phyloP scores from a whole-genome alignment of 2,329 filamentous ascomycete genomes.

The Gnomoniopsis smithogilvyi region DNA sequence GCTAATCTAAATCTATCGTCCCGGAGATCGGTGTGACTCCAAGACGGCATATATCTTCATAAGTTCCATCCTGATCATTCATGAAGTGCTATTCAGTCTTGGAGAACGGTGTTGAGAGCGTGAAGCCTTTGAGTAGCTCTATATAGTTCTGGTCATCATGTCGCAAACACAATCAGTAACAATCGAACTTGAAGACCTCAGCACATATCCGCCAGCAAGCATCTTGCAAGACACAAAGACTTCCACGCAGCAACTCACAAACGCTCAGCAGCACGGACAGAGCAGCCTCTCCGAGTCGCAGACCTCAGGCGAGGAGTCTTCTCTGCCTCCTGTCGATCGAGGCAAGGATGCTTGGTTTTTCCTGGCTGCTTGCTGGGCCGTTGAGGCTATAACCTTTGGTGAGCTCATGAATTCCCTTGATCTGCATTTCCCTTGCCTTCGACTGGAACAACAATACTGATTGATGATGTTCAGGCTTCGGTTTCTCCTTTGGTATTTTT shows the following conservation, averaged over 20 bases:
- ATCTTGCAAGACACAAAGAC: no score
- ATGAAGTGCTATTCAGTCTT: no score
- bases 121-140: no score
- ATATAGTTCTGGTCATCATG: no score
- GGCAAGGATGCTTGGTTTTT: slow-evolving; percentile 39
- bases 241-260: not conserved
- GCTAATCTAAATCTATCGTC: no score
- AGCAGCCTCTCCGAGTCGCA: not conserved
- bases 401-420: slow-evolving; percentile 1
- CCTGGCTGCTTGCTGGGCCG: slow-evolving; percentile 44
- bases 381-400: slow-evolving; percentile 55
- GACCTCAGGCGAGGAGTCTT: not conserved
- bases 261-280: not conserved
- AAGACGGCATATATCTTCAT: no score
- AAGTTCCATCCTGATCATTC: no score
- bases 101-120: no score
- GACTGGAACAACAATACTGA: not conserved
- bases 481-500: slow-evolving; percentile 67
- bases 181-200: no score
- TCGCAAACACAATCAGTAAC: no score
- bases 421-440: not conserved
- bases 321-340: slow-evolving; percentile 31
- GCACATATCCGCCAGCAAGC: no score
- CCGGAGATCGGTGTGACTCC: no score
- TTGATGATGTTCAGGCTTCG: slow-evolving; percentile 50